phyloP scores from a whole-genome alignment of 1,284 basidiomycete genomes.

The Butyriboletus appendiculatus region DNA sequence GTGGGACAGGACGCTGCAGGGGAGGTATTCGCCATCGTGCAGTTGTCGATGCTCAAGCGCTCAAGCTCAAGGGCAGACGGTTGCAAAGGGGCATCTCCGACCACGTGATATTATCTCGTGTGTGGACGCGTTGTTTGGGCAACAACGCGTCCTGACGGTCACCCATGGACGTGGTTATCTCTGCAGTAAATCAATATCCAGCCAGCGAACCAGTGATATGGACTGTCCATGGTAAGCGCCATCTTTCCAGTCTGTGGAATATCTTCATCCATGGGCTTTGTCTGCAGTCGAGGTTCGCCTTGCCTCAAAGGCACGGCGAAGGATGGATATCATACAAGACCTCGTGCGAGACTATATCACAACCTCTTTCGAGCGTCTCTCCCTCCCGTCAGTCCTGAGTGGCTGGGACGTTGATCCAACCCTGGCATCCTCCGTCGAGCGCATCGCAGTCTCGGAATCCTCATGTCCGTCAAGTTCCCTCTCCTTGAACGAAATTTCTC shows the following conservation, averaged over 20 bases:
- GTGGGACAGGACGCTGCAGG: constrained; percentile 5
- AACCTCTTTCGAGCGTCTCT: constrained; percentile 59
- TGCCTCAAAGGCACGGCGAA: constrained; percentile 60
- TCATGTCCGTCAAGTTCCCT: constrained; percentile 56
- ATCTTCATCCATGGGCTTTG: background rate
- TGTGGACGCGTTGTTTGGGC: constrained; percentile 47
- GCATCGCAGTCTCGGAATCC: constrained; percentile 75
- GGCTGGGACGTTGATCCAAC: constrained; percentile 77
- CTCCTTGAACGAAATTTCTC: constrained; percentile 55
- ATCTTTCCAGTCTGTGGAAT: background rate
- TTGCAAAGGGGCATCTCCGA: background rate
- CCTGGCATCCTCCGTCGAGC: constrained; percentile 74
- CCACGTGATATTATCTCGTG: constrained; percentile 23
- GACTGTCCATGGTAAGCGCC: constrained; percentile 58
- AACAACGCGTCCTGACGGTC: constrained; percentile 20
- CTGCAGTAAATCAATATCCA: constrained; percentile 5
- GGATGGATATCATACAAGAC: constrained; percentile 70
- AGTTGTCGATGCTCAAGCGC: background rate
- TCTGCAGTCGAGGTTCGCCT: constrained; percentile 82
- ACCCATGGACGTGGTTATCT: constrained; percentile 19
- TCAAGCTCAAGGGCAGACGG: too few relatives aligned
- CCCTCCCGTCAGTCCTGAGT: constrained; percentile 63
- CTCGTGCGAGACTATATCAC: constrained; percentile 63
- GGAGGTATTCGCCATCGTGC: constrained; percentile 16
- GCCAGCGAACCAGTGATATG: constrained; percentile 36